Evolutionary conservation across 768 basidiomycete genomes (phyloP), one percentile per base, ranked within the genome.

Genomic region (Termitomyces sp.): DNA sequence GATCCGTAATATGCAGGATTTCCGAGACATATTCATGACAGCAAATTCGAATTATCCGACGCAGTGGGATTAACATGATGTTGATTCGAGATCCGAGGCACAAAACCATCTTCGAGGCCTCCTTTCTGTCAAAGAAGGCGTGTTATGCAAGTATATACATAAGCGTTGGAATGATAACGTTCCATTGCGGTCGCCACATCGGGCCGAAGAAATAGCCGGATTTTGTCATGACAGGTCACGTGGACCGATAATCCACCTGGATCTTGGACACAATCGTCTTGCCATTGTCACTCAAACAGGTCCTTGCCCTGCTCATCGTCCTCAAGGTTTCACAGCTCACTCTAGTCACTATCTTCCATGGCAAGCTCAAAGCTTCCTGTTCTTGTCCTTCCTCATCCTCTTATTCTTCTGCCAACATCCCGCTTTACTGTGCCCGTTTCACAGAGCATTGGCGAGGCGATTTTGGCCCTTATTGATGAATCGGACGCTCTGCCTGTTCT

Each of bases 361-460:
- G 74, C 77, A 7, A 73, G 71, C 70, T 76, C 82, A 4, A 84
- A 81, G 61, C 80, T 95, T 6, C 86, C 88, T 4, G 76, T 94
- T 34, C 78, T 96, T 51, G 79, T 84, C 5, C 83, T 96, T 34
- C 81, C 85, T 0, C 79, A 88, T 63, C 94, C 94, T 0, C 75
- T 85, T 49, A 75, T 95, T 60, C 84, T 95, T 42, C 83, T 93
- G 12, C 94, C 94, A 0, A 85, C 84, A 8, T 84, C 88, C 0
- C 77, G 86, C 14, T 77, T 91, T 48, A 86, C 89, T 0, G 73
- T 94, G 61, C 86, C 89, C 0, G 80, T 96, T 25, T 77, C 84
- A 17, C 79, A 78, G 20, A 65, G 80, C 29, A 79, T 87, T 40
- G 91, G 87, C 25, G 84, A 89, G 63, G 83, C 81, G 7, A 74